These are phyloP conservation scores for Fulvia fulva DNA, from an alignment of 2,329 filamentous ascomycete species.

Conservation along the genomic window DNA sequence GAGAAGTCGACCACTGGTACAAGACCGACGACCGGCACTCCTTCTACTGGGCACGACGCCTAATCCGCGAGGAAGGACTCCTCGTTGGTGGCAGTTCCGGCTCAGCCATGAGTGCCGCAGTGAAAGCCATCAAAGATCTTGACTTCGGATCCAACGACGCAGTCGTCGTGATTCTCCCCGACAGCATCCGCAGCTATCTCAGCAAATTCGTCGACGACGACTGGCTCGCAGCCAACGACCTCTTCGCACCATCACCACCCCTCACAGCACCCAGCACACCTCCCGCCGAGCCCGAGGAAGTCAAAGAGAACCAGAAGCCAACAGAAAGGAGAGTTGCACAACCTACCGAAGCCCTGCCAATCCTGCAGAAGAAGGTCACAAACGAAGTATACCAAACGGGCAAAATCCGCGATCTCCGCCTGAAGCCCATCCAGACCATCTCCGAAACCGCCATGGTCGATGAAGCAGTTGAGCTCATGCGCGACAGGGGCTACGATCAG, in stretches of 20 bases:
- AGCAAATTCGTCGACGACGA: conserved; percentile 99
- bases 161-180: conserved; percentile 85
- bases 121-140: conserved; percentile 71
- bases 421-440: conserved; percentile 92
- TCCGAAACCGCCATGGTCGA: conserved; percentile 66
- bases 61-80: conserved; percentile 92
- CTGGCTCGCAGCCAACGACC: conserved; percentile 95
- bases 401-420: conserved; percentile 74
- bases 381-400: conserved; percentile 71
- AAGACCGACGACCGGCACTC: conserved; percentile 94
- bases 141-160: conserved; percentile 78
- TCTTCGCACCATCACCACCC: conserved; percentile 63
- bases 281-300: conserved; percentile 29
- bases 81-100: conserved; percentile 91
- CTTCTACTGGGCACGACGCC: conserved; percentile 80
- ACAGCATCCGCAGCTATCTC: conserved; percentile 95
- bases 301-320: conserved; percentile 13
- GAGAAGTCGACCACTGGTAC: conserved; percentile 87
- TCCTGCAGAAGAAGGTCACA: conserved; percentile 34
- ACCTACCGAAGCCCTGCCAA: conserved; percentile 26
- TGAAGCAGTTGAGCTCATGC: conserved; percentile 95
- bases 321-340: conserved; percentile 9
- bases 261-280: conserved; percentile 36
- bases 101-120: conserved; percentile 79
- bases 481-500: conserved; percentile 96